Evolutionary conservation across 2,329 filamentous ascomycete genomes (phyloP).

Genomic region (Calonectria ilicicola): DNA sequence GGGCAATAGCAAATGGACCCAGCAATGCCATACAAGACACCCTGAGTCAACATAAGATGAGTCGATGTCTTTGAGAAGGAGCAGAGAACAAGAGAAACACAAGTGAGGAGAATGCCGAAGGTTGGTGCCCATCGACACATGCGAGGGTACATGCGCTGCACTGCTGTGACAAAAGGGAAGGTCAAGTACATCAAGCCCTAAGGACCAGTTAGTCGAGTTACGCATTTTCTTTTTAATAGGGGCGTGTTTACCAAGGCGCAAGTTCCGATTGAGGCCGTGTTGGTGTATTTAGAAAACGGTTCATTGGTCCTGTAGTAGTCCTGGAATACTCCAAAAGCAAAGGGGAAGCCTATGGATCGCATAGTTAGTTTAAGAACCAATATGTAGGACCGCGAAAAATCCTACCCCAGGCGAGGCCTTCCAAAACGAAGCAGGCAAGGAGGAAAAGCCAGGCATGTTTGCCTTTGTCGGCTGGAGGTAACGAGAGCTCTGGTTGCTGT

Average conservation of each 20-base stretch:
- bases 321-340: conserved; percentile 75
- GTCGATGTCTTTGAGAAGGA: conserved; percentile 60
- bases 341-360: conserved; percentile 65
- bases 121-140: conserved; percentile 53
- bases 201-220: background rate
- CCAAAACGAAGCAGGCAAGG: conserved; percentile 38
- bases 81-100: conserved; percentile 59
- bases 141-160: conserved; percentile 54
- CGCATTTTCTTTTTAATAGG: background rate
- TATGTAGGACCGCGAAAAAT: background rate
- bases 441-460: conserved; percentile 51
- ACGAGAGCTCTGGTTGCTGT: conserved; percentile 27
- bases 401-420: conserved; percentile 35
- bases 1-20: conserved; percentile 64
- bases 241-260: conserved; percentile 60
- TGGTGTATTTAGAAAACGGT: conserved; percentile 63
- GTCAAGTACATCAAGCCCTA: conserved; percentile 54
- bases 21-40: conserved; percentile 67
- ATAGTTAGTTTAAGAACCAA: background rate
- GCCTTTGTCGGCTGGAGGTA: conserved; percentile 51
- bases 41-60: conserved; percentile 67
- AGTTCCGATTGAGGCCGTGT: conserved; percentile 71
- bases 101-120: conserved; percentile 57
- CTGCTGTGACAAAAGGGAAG: conserved; percentile 57
- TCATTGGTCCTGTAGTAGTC: conserved; percentile 70